phyloP scores from a whole-genome alignment of 2,329 filamentous ascomycete genomes.

The Penicillium paneum region DNA sequence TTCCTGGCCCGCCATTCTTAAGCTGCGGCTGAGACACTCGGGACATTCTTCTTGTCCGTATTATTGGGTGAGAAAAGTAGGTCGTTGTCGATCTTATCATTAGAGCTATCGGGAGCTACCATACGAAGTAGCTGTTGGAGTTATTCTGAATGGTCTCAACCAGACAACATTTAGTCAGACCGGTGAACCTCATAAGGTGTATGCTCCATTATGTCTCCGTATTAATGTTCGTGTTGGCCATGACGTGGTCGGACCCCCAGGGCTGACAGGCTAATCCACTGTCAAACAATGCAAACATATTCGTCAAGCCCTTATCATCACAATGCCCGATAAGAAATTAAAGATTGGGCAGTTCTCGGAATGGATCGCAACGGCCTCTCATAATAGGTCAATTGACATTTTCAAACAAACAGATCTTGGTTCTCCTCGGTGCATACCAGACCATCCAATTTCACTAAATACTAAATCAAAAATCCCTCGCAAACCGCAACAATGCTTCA shows the following conservation, averaged over 20 bases:
- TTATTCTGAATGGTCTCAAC: neutral
- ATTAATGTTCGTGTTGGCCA: neutral
- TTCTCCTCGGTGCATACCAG: neutral
- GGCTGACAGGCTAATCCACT: neutral
- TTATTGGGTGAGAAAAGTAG: neutral
- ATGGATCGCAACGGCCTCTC: neutral
- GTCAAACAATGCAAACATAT: constrained; percentile 10
- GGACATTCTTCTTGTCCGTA: neutral
- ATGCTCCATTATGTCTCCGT: neutral
- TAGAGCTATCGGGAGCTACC: neutral
- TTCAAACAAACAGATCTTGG: neutral
- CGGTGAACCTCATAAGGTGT: neutral
- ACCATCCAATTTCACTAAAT: neutral
- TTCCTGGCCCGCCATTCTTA: constrained; percentile 13
- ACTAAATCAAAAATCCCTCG: neutral
- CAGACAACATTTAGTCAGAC: neutral
- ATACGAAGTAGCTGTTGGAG: neutral
- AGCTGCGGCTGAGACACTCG: constrained; percentile 14
- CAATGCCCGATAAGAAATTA: neutral
- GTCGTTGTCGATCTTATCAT: neutral
- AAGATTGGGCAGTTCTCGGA: neutral
- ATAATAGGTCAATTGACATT: neutral
- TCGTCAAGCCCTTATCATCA: neutral
- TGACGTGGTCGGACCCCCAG: constrained; percentile 8
- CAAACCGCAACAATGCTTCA: constrained; percentile 26